These are phyloP conservation scores for Carallia pectinifolia DNA, from an alignment of 345 rosid species.

Conservation along the genomic window DNA sequence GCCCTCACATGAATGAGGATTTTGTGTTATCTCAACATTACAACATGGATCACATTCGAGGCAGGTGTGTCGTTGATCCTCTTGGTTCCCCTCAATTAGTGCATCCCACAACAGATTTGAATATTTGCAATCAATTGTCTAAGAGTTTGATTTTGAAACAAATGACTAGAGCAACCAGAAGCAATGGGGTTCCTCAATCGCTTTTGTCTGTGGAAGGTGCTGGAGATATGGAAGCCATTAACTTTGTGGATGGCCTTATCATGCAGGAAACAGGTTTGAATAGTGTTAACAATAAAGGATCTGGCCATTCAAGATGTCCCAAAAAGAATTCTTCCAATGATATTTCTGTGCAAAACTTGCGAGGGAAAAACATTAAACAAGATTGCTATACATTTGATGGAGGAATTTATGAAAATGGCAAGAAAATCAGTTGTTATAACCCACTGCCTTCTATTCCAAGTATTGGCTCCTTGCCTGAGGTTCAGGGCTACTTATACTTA, in stretches of 20 bases:
- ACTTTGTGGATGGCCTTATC: constrained; percentile 39
- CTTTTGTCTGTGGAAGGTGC: constrained; percentile 25
- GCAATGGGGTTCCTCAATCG: constrained; percentile 30
- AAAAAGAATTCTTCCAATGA: constrained; percentile 31
- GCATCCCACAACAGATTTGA: constrained; percentile 17
- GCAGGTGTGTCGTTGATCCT: constrained; percentile 15
- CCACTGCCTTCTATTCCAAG: constrained; percentile 21
- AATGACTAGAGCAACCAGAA: constrained; percentile 16
- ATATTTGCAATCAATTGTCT: constrained; percentile 14
- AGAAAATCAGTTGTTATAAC: constrained; percentile 7
- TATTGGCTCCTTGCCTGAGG: constrained; percentile 28
- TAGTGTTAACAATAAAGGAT: constrained; percentile 12
- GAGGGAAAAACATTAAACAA: constrained; percentile 23
- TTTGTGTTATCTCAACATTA: constrained; percentile 17
- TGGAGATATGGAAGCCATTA: constrained; percentile 20
- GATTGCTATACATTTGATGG: constrained; percentile 19
- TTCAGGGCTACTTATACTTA: constrained; percentile 23
- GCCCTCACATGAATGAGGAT: constrained; percentile 21
- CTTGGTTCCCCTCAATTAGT: constrained; percentile 15
- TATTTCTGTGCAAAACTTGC: constrained; percentile 18
- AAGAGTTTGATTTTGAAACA: constrained; percentile 25
- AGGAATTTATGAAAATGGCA: constrained; percentile 20
- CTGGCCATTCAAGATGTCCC: constrained; percentile 16
- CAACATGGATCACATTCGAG: constrained; percentile 25
- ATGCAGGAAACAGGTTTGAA: constrained; percentile 35